Evolutionary conservation across 176 grass and related monocot genomes (phyloP), one percentile per base, ranked within the genome.

Genomic region (Chloris gayana): DNA sequence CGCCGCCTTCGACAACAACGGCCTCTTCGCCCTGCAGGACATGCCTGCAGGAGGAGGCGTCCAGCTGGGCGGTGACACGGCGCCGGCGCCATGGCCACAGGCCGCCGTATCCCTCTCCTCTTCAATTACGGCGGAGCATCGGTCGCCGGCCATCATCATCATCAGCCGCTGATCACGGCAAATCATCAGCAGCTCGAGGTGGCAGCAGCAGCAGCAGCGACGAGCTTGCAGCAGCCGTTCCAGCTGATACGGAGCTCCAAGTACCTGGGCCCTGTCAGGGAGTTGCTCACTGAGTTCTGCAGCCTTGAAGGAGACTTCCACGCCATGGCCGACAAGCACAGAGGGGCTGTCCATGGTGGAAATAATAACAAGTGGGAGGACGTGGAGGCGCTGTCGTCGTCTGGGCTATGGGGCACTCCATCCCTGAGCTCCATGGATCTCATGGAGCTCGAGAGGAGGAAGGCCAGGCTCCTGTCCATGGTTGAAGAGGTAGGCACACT

Each of bases 361-460:
- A 75, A 7, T 53, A 53, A n/a, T n/a, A n/a, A n/a, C n/a, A n/a
- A n/a, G 74, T 76, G 76, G 81, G 89, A 87, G 27, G 85, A 91
- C 45, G 42, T 67, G 22, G 74, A 82, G 30, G 14, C 74, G 46
- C 11, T 34, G 6, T 74, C 88, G 2, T 82, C 80, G 2, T 82
- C 80, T 34, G 41, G 42, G 18, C 63, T 68, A 1, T 83, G 75
- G 84, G 75, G 22, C 26, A 75, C 38, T 22, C 87, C 64, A 2
- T 83, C 87, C n/a, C 64, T 88, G 4, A 77, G 70, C 76, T 86
- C 89, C 78, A 86, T 88, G 93, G 74, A 90, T 71, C 42, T 64
- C 46, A 46, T 90, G 60, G 82, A 89, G 61, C 93, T 95, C 24
- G 82, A 88, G 46, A 90, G 71, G 72, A 90, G 87, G 70, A 92